Base-by-base conservation (phyloP, 768 basidiomycete genomes). In the Inosperma sp. region DNA sequence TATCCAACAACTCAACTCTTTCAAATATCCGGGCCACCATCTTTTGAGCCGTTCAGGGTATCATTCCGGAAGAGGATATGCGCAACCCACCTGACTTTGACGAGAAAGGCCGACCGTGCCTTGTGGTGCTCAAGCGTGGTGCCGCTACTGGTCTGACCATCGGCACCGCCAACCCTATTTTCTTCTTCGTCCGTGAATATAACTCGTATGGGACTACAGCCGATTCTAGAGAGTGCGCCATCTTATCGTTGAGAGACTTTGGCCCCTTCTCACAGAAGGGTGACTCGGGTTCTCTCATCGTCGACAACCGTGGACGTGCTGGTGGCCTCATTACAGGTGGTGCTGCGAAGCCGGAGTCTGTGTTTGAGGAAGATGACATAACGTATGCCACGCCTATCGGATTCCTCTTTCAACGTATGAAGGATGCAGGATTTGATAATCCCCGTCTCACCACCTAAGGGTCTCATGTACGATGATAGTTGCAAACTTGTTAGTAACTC, bases 381-480 rank as follows among this genome's bases (percentile, higher is more conserved):
- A 72, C 71, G 14, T 73, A 69, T 50, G 63, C 65, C 23, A 73
- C 72, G n/a, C n/a, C n/a, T n/a, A n/a, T n/a, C n/a, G n/a, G n/a
- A n/a, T n/a, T n/a, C n/a, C n/a, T n/a, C n/a, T n/a, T n/a, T n/a
- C n/a, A n/a, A n/a, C n/a, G n/a, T n/a, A n/a, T n/a, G n/a, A n/a
- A n/a, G n/a, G n/a, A n/a, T n/a, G n/a, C n/a, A n/a, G n/a, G n/a
- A n/a, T n/a, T n/a, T n/a, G n/a, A n/a, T n/a, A n/a, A n/a, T 62
- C 36, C 70, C n/a, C n/a, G n/a, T n/a, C n/a, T n/a, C n/a, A n/a
- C n/a, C n/a, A n/a, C n/a, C n/a, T n/a, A n/a, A n/a, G n/a, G n/a
- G n/a, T n/a, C n/a, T n/a, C n/a, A n/a, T n/a, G n/a, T n/a, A n/a
- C n/a, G n/a, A n/a, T n/a, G n/a, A n/a, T n/a, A n/a, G n/a, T n/a